Evolutionary conservation across 768 basidiomycete genomes (phyloP).

Genomic region (Tricholoma matsutake): DNA sequence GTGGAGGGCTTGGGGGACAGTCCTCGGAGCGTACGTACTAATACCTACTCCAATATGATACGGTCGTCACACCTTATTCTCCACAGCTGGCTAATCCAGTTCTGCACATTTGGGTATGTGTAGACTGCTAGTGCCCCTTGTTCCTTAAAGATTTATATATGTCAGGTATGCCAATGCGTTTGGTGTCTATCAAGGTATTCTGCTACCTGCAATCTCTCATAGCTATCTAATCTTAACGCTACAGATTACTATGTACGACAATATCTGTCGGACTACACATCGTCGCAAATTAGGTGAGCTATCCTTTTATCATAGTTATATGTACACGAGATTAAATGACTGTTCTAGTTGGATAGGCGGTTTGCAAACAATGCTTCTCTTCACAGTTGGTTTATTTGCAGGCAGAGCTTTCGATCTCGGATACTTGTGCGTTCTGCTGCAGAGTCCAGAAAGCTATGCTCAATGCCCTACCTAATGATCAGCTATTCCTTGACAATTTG

Average conservation of each 20-base stretch:
- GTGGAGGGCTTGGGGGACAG: background rate
- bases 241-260: conserved; percentile 20
- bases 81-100: background rate
- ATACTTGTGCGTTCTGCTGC: conserved; percentile 35
- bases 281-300: conserved; percentile 19
- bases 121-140: background rate
- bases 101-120: background rate
- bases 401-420: conserved; percentile 52
- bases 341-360: conserved; percentile 48
- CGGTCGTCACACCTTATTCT: background rate
- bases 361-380: conserved; percentile 46
- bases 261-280: conserved; percentile 18
- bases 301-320: background rate
- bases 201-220: background rate
- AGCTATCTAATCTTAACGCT: background rate
- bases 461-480: background rate
- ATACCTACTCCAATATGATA: background rate
- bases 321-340: background rate
- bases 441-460: background rate
- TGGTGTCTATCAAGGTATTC: background rate
- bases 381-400: conserved; percentile 42
- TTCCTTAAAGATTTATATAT: background rate
- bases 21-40: background rate
- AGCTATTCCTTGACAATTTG: conserved; percentile 23
- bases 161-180: background rate